Evolutionary conservation across 2,329 filamentous ascomycete genomes (phyloP).

Genomic region (Cladosporium sp.): DNA sequence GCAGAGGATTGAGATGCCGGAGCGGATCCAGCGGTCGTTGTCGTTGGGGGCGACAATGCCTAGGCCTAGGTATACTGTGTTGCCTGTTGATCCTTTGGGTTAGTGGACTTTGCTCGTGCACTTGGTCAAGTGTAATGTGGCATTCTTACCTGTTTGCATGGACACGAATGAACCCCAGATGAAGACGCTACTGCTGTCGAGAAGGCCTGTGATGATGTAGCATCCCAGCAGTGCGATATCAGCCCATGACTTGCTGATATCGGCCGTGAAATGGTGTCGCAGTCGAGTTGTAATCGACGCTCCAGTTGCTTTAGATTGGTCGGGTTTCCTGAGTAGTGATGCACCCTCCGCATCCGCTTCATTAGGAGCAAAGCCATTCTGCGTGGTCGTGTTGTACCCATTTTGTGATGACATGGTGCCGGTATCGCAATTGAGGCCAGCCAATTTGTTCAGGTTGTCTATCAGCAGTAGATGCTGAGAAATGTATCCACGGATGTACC

Average conservation of each 20-base stretch:
- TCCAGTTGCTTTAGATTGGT: neutral
- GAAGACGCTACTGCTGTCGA: slow-evolving; percentile 71
- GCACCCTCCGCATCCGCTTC: slow-evolving; percentile 4
- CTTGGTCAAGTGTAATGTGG: neutral
- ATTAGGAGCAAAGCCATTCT: slow-evolving; percentile 7
- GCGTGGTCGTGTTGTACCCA: slow-evolving; percentile 4
- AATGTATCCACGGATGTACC: neutral
- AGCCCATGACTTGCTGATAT: slow-evolving; percentile 59
- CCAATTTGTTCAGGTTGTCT: neutral
- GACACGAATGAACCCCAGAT: slow-evolving; percentile 78
- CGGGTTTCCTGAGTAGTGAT: slow-evolving; percentile 1
- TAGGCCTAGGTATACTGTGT: slow-evolving; percentile 74
- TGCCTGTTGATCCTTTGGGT: slow-evolving; percentile 39
- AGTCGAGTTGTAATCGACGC: neutral
- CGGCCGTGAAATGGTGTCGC: slow-evolving; percentile 33
- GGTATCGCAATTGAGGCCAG: neutral
- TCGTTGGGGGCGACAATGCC: slow-evolving; percentile 54
- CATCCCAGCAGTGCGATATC: slow-evolving; percentile 67
- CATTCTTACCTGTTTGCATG: slow-evolving; percentile 68
- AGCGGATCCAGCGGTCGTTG: slow-evolving; percentile 65
- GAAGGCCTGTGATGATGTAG: slow-evolving; percentile 66
- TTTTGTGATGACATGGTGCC: neutral
- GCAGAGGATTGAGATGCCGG: slow-evolving; percentile 62
- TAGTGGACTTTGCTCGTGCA: neutral
- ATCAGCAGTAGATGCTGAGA: neutral